Conservation (phyloP, 1,284 basidiomycete genomes). For the Fomitiporia mediterranea region DNA sequence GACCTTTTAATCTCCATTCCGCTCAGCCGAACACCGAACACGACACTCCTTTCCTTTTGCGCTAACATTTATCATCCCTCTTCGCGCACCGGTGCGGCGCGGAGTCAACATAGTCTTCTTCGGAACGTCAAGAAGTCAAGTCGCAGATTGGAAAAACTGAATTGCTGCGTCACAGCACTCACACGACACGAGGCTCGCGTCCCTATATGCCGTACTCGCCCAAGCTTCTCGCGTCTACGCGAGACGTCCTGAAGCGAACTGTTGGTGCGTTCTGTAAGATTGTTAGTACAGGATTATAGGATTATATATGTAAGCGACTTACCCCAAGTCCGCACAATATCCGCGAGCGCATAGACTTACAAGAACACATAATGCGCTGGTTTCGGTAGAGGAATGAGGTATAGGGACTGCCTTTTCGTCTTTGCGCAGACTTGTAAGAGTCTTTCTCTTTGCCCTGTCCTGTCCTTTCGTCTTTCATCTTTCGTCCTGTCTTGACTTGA, state of each 20-base stretch:
- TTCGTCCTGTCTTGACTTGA: not conserved
- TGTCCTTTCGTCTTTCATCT: not conserved
- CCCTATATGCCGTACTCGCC: not conserved
- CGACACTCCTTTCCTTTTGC: too few relatives aligned
- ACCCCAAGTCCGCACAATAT: not conserved
- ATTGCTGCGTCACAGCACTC: too few relatives aligned
- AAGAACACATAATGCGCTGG: not conserved
- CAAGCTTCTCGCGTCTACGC: not conserved
- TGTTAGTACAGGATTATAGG: too few relatives aligned
- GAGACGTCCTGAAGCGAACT: too few relatives aligned
- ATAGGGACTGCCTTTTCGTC: not conserved
- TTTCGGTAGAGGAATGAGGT: not conserved
- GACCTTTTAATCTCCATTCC: too few relatives aligned
- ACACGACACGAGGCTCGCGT: not conserved
- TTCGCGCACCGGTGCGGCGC: too few relatives aligned
- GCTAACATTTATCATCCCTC: too few relatives aligned
- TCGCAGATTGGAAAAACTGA: too few relatives aligned
- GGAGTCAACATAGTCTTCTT: too few relatives aligned
- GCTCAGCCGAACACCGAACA: too few relatives aligned
- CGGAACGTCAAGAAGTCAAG: too few relatives aligned
- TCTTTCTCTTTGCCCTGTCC: not conserved
- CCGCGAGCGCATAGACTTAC: not conserved
- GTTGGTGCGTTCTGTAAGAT: too few relatives aligned
- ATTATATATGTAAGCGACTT: not conserved
- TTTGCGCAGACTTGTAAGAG: not conserved